Conservation (phyloP, 1,284 basidiomycete genomes). For the Polyporus tsugae region DNA sequence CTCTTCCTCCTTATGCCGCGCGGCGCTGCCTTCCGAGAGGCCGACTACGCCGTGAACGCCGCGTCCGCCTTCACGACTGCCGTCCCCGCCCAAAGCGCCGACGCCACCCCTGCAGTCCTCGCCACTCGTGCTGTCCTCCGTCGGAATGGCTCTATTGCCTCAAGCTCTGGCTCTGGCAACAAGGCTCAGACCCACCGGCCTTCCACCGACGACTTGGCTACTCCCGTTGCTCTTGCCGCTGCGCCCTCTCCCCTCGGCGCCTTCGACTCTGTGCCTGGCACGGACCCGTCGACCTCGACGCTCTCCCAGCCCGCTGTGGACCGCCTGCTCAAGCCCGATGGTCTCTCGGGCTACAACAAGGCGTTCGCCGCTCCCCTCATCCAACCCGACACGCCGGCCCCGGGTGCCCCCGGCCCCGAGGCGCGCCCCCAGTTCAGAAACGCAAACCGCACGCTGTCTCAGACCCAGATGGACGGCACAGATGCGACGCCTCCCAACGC, state of each 20-base stretch:
- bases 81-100: constrained; percentile 16
- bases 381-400: not conserved
- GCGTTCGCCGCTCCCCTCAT: constrained; percentile 13
- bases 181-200: not conserved
- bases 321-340: constrained; percentile 17
- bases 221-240: not conserved
- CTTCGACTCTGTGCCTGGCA: not conserved
- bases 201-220: not conserved
- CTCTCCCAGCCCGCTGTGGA: not conserved
- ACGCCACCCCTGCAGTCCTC: constrained; percentile 15
- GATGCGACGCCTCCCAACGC: not conserved
- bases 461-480: not conserved
- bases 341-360: constrained; percentile 15
- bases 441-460: not conserved
- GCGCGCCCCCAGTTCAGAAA: not conserved
- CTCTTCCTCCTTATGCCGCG: constrained; percentile 16
- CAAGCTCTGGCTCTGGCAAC: constrained; percentile 1
- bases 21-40: constrained; percentile 28
- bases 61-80: constrained; percentile 22
- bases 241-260: not conserved
- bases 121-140: not conserved
- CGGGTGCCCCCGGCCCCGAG: not conserved
- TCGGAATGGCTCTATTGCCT: not conserved
- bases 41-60: constrained; percentile 32
- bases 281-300: not conserved